A percentile compares a stretch with the other conserved stretches of the same genome.
Evolutionary conservation across 768 basidiomycete species (phyloP).

Genomic region (Coprinopsis sp.): DNA sequence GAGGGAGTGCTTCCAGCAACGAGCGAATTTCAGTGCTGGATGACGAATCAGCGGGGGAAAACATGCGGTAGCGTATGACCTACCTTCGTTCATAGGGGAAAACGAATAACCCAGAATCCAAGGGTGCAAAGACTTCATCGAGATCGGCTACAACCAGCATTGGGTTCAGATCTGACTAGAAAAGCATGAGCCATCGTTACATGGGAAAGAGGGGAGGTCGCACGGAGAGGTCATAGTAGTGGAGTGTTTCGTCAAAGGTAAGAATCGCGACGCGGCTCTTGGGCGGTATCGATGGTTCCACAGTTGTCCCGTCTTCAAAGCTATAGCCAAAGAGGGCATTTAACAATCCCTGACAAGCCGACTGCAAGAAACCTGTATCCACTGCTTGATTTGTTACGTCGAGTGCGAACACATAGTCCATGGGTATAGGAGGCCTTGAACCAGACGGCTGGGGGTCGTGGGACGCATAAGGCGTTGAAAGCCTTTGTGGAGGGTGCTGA

Average conservation of each 20-base stretch:
- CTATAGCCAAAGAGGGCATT: constrained; percentile 60
- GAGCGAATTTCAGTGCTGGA: constrained; percentile 57
- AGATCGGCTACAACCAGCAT: constrained; percentile 86
- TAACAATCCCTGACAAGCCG: constrained; percentile 60
- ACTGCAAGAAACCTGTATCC: constrained; percentile 61
- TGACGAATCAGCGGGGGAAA: constrained; percentile 4
- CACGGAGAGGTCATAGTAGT: constrained; percentile 89
- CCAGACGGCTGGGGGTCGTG: constrained; percentile 42
- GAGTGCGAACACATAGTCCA: constrained; percentile 81
- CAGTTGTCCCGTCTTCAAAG: constrained; percentile 33
- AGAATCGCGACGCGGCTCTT: constrained; percentile 67
- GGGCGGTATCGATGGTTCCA: constrained; percentile 49
- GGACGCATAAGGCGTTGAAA: constrained; percentile 51
- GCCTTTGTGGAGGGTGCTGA: constrained; percentile 51
- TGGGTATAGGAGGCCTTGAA: constrained; percentile 51
- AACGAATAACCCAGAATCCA: constrained; percentile 69
- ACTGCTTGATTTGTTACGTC: constrained; percentile 75
- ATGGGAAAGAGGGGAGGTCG: constrained; percentile 25
- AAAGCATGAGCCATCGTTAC: constrained; percentile 21
- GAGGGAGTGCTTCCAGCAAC: constrained; percentile 61
- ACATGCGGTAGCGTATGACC: constrained; percentile 17
- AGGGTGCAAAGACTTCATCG: constrained; percentile 87
- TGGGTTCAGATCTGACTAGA: constrained; percentile 46
- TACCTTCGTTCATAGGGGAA: constrained; percentile 69
- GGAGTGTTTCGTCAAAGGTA: constrained; percentile 74